These are phyloP conservation scores for Apophysomyces trapeziformis DNA, from an alignment of 371 early-diverging fungal species.

Conservation along the genomic window DNA sequence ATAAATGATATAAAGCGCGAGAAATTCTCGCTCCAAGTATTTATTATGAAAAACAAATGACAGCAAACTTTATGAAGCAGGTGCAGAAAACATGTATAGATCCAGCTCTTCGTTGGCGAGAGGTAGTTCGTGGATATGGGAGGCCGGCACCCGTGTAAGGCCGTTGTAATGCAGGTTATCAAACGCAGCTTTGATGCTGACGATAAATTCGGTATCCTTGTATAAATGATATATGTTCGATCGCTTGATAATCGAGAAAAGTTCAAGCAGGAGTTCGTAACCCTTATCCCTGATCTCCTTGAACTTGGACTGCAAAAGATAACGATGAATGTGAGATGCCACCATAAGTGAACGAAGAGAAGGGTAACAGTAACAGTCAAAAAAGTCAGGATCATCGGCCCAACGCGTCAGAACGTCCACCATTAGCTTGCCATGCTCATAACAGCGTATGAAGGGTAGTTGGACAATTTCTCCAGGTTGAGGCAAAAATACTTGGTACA, in stretches of 20 bases:
- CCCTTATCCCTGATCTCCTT: slow-evolving; percentile 30
- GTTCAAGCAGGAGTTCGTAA: slow-evolving; percentile 23
- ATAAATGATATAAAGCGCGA: too few species aligned
- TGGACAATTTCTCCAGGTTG: slow-evolving; percentile 29
- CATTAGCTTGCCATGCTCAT: slow-evolving; percentile 28
- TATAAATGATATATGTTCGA: slow-evolving; percentile 33
- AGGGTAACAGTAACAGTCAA: slow-evolving; percentile 34
- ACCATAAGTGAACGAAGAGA: slow-evolving; percentile 25
- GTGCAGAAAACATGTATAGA: slow-evolving; percentile 24
- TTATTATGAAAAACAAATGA: not conserved
- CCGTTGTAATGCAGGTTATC: slow-evolving; percentile 17
- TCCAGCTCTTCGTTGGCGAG: slow-evolving; percentile 12
- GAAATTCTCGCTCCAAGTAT: too few species aligned
- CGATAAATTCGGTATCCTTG: slow-evolving; percentile 27
- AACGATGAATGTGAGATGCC: slow-evolving; percentile 30
- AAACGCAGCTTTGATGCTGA: slow-evolving; percentile 25
- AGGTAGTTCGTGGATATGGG: not conserved
- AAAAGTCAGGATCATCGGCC: slow-evolving; percentile 32
- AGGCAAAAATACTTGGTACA: slow-evolving; percentile 29
- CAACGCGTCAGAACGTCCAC: slow-evolving; percentile 27
- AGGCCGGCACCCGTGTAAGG: not conserved
- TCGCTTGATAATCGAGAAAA: slow-evolving; percentile 21
- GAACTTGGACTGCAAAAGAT: slow-evolving; percentile 24
- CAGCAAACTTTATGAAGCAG: slow-evolving; percentile 18
- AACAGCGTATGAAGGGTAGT: slow-evolving; percentile 29